Evolutionary conservation across 2,329 filamentous ascomycete genomes (phyloP).

Genomic region (Cytospora piceicola): DNA sequence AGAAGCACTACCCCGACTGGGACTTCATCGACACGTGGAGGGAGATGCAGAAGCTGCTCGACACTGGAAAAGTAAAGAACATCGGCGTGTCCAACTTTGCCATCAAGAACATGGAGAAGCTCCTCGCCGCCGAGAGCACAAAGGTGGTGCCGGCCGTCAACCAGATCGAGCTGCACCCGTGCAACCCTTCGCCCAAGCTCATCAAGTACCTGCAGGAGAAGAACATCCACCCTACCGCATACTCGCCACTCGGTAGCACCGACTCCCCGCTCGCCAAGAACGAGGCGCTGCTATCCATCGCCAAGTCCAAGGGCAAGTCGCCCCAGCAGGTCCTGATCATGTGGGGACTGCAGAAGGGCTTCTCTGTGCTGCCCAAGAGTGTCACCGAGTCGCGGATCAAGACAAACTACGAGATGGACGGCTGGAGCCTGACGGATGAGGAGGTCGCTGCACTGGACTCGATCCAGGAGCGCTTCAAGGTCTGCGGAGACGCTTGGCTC

Average conservation of each 20-base stretch:
- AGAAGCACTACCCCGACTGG: constrained; percentile 76
- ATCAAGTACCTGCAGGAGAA: constrained; percentile 72
- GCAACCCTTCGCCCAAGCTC: constrained; percentile 80
- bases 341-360: constrained; percentile 82
- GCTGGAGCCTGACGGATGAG: constrained; percentile 72
- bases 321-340: constrained; percentile 76
- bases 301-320: constrained; percentile 68
- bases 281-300: constrained; percentile 63
- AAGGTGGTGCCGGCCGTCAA: constrained; percentile 72
- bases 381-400: constrained; percentile 75
- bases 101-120: constrained; percentile 77
- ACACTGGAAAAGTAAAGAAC: constrained; percentile 73
- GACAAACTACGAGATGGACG: constrained; percentile 75
- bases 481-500: constrained; percentile 75
- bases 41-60: constrained; percentile 71
- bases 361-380: constrained; percentile 84
- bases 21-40: constrained; percentile 80
- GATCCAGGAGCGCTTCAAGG: constrained; percentile 79
- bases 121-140: constrained; percentile 67
- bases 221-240: constrained; percentile 75
- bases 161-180: constrained; percentile 81
- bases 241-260: constrained; percentile 74
- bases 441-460: constrained; percentile 71
- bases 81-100: constrained; percentile 88
- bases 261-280: constrained; percentile 73